Evolutionary conservation across 371 early-diverging fungal species (phyloP), one percentile per base, ranked within the genome.

Genomic region (Mortierella sp.): DNA sequence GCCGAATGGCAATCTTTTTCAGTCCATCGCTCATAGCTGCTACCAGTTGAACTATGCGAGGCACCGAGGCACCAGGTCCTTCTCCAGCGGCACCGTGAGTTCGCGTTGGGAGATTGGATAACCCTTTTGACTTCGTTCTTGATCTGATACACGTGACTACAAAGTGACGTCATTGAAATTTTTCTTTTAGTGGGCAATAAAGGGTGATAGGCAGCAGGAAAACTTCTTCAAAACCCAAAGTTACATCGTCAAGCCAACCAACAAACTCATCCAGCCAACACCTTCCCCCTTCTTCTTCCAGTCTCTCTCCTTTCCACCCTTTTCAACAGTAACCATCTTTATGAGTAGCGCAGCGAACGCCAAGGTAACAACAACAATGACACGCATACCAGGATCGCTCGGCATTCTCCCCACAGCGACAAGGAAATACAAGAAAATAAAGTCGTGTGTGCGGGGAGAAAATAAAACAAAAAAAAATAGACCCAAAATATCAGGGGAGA

Each of bases 281-380:
- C n/a, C 77, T 24, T 44, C 56, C 16, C 16, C 63, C 21, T 18
- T 35, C 38, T 32, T 29, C 32, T 32, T 63, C 43, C 74, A 12
- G 72, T 70, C 38, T 72, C 73, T 54, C 54, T 29, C 49, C 68
- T 32, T 21, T 68, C 75, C 48, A 43, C 65, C 70, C 63, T 74
- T 63, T 74, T 65, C 72, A 70, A 72, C 72, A 77, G 68, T 68
- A 68, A 38, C 77, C 83, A 76, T 85, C 85, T 85, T 86, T 86
- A 86, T 86, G 87, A 86, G 85, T 81, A 85, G 82, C 87, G 80
- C 87, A 82, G 75, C 87, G 80, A 86, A 86, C 82, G 82, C 75
- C 82, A 86, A 86, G 87, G 87, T 86, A 86, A 79, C 55, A 29
- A 29, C 24, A 38, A 43, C 7, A 41, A 71, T n/a, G 44, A 46